Evolutionary conservation across 306 rosid species (phyloP).

Genomic region (Dryas drummondii): DNA sequence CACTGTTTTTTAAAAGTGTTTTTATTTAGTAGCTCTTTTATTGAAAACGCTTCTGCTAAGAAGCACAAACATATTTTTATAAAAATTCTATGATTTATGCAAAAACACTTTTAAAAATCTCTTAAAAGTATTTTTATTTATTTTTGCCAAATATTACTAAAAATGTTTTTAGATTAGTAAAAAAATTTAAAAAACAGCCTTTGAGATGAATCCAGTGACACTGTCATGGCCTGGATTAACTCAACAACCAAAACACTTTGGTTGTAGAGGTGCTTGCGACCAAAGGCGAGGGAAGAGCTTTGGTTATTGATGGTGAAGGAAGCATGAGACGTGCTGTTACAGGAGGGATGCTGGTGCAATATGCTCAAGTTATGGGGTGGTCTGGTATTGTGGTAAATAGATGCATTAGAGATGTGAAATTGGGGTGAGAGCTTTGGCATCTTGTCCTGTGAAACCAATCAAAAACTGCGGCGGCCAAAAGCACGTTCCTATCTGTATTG

Average conservation of each 20-base stretch:
- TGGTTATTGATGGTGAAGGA: constrained; percentile 45
- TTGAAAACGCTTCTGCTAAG: too few species aligned
- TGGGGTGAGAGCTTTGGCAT: constrained; percentile 64
- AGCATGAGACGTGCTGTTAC: constrained; percentile 43
- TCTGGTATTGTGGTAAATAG: constrained; percentile 68
- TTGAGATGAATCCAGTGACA: too few species aligned
- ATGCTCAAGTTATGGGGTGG: constrained; percentile 55
- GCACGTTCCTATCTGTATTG: constrained; percentile 51
- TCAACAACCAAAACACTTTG: constrained; percentile 42
- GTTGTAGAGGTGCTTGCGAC: constrained; percentile 54
- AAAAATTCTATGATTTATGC: too few species aligned
- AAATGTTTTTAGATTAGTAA: too few species aligned
- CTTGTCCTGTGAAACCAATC: constrained; percentile 50
- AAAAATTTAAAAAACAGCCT: neutral
- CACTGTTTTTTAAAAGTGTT: too few species aligned
- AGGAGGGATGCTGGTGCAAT: constrained; percentile 45
- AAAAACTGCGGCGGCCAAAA: too few species aligned
- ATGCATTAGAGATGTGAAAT: constrained; percentile 65
- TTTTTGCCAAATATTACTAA: too few species aligned
- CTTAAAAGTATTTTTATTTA: too few species aligned
- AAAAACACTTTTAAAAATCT: too few species aligned
- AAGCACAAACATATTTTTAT: too few species aligned
- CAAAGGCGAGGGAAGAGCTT: constrained; percentile 49
- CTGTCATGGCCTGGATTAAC: neutral
- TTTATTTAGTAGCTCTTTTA: too few species aligned